phyloP scores from a whole-genome alignment of 305 asterid species.

The Andrographis paniculata region DNA sequence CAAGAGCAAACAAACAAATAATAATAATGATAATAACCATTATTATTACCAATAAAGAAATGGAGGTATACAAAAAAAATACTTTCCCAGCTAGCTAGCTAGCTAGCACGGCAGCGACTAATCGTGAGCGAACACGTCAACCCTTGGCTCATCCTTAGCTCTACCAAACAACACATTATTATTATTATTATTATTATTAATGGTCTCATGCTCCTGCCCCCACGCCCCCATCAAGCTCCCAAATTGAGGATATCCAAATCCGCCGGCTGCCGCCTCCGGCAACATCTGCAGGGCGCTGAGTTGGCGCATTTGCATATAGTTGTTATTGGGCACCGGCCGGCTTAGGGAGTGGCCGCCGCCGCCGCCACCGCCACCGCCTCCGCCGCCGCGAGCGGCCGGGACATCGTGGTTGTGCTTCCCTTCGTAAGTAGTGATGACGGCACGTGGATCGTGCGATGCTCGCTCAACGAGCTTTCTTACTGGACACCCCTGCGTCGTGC shows the following conservation, averaged over 20 bases:
- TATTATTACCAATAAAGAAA: too few species aligned
- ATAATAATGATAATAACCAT: too few species aligned
- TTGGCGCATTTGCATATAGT: conserved; percentile 22
- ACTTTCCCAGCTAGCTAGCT: too few species aligned
- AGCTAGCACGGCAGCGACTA: conserved; percentile 38
- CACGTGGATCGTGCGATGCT: conserved; percentile 71
- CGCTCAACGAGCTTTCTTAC: conserved; percentile 93
- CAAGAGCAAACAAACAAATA: too few species aligned
- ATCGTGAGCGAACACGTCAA: conserved; percentile 44
- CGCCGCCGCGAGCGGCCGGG: conserved; percentile 88
- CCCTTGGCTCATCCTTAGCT: conserved; percentile 57
- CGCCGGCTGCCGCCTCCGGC: conserved; percentile 5
- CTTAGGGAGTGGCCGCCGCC: conserved; percentile 40
- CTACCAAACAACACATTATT: conserved; percentile 23
- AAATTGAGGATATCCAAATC: conserved; percentile 16
- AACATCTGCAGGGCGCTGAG: conserved; percentile 33
- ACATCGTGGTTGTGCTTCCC: conserved; percentile 97
- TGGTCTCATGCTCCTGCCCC: conserved; percentile 22
- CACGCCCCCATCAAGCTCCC: conserved; percentile 24
- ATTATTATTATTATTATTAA: too few species aligned
- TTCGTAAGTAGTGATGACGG: conserved; percentile 88
- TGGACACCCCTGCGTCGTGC: conserved; percentile 66
- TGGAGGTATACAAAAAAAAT: too few species aligned
- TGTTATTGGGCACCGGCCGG: conserved; percentile 29
- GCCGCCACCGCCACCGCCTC: conserved; percentile 76